Base-by-base conservation (phyloP, 257 asterid species). In the Nyctanthes arbortristis region DNA sequence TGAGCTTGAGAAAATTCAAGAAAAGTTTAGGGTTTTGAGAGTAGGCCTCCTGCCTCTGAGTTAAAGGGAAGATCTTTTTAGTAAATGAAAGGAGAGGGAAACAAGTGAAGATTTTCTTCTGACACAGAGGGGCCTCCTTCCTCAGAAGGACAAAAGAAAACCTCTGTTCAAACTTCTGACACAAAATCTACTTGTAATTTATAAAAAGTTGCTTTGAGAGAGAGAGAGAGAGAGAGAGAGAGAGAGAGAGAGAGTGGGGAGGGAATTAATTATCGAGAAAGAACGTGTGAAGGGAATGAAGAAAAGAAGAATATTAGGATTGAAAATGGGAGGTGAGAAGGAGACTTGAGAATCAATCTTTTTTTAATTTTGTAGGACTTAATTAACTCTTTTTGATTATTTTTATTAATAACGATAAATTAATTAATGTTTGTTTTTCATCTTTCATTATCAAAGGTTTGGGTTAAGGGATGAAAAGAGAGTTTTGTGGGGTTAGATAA, bases 111-210 rank as follows among this genome's bases (percentile, higher is more conserved):
- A 82, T 82, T 85, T 90, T 68, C 49, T 85, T 89, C 93, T 85
- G 97, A 91, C 95, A 85, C 83, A 76, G 78, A 88, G 86, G 85
- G 79, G 63, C 84, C 87, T 77, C 75, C 57, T 52, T 68, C 54
- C 29, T 67, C 70, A 65, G 69, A 77, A 73, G 75, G 82, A 85
- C 84, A 81, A 89, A 68, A 72, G 70, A 67, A 67, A 81, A 77
- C 78, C 82, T 73, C n/a, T 60, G 70, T 69, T 79, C 62, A 62
- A 63, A 66, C 33, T 67, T 77, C 82, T 85, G 87, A 90, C 91
- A 82, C 67, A 77, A 74, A 66, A 83, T 85, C 93, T 77, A 79
- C 77, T 79, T 80, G 66, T 75, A 74, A 68, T 74, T 69, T 55
- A 65, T n/a, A 83, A n/a, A n/a, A n/a, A n/a, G n/a, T n/a, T n/a